Evolutionary conservation across 2,329 filamentous ascomycete genomes (phyloP).

Genomic region (Eutypa lata): DNA sequence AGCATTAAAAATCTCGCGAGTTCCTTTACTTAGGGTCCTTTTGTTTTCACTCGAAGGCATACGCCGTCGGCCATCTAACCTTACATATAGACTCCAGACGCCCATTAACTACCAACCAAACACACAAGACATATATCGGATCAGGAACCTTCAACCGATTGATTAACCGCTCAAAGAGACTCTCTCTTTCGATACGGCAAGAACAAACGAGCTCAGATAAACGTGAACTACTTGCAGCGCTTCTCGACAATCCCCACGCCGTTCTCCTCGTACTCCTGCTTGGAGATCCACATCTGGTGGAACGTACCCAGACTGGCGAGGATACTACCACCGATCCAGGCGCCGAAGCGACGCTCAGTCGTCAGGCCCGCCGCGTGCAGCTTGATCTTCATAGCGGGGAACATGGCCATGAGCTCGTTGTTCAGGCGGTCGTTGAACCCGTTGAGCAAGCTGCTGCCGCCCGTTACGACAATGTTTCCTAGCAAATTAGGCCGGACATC

Average conservation of each 20-base stretch:
- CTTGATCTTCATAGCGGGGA: slow-evolving; percentile 81
- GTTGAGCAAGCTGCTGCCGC: slow-evolving; percentile 81
- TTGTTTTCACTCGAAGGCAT: background rate
- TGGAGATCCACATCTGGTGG: slow-evolving; percentile 99
- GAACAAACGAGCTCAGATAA: slow-evolving; percentile 1
- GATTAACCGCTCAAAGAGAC: no score
- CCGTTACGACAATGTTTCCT: slow-evolving; percentile 88
- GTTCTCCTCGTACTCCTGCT: slow-evolving; percentile 97
- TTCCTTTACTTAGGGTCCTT: background rate
- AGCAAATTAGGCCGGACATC: slow-evolving; percentile 82
- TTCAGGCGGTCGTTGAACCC: slow-evolving; percentile 91
- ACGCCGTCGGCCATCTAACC: background rate
- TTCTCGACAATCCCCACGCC: slow-evolving; percentile 89
- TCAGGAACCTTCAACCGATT: background rate
- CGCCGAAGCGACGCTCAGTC: slow-evolving; percentile 84
- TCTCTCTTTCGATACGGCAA: no score
- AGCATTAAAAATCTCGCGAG: no score
- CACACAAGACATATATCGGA: background rate
- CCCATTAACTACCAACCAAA: background rate
- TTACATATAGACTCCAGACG: background rate
- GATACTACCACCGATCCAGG: slow-evolving; percentile 96
- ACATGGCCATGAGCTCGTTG: slow-evolving; percentile 76
- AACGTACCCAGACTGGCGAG: slow-evolving; percentile 93
- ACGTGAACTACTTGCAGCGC: slow-evolving; percentile 72
- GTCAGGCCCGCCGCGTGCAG: slow-evolving; percentile 83